These are phyloP conservation scores for Trametes gibbosa DNA, from an alignment of 768 basidiomycete genomes.

Conservation along the genomic window DNA sequence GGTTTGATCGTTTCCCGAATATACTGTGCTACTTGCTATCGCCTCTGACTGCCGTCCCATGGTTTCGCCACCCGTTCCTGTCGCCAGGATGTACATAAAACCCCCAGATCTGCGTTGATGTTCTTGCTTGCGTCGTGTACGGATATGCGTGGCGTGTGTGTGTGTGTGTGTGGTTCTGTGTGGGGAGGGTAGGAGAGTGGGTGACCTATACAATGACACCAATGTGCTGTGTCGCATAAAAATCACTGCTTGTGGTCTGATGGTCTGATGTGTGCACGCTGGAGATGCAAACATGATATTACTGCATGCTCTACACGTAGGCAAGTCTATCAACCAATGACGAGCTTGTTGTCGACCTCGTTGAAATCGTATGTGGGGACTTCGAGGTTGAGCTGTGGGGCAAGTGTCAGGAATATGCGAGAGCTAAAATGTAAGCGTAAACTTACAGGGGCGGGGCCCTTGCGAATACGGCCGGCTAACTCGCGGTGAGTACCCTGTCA, in stretches of 20 bases:
- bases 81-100: constrained; percentile 1
- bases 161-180: background rate
- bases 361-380: constrained; percentile 87
- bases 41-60: background rate
- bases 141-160: background rate
- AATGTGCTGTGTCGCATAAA: constrained; percentile 9
- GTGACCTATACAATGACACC: constrained; percentile 3
- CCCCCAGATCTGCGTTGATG: background rate
- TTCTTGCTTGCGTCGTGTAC: background rate
- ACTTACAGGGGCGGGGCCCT: constrained; percentile 93
- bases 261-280: background rate
- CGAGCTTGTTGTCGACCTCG: constrained; percentile 81
- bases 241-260: background rate
- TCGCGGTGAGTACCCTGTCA: constrained; percentile 12
- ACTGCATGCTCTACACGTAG: constrained; percentile 17
- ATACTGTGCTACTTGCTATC: background rate
- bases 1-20: background rate
- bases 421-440: background rate
- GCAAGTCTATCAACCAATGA: constrained; percentile 63
- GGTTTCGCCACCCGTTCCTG: background rate
- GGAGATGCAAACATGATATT: constrained; percentile 2
- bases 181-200: background rate
- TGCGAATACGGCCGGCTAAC: constrained; percentile 88
- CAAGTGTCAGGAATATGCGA: constrained; percentile 6
- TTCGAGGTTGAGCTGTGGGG: constrained; percentile 82